Percentiles rank a stretch among this genome's conserved stretches.
phyloP scores from a whole-genome alignment of 2,329 filamentous ascomycete genomes.

The Diaporthe ampelina region DNA sequence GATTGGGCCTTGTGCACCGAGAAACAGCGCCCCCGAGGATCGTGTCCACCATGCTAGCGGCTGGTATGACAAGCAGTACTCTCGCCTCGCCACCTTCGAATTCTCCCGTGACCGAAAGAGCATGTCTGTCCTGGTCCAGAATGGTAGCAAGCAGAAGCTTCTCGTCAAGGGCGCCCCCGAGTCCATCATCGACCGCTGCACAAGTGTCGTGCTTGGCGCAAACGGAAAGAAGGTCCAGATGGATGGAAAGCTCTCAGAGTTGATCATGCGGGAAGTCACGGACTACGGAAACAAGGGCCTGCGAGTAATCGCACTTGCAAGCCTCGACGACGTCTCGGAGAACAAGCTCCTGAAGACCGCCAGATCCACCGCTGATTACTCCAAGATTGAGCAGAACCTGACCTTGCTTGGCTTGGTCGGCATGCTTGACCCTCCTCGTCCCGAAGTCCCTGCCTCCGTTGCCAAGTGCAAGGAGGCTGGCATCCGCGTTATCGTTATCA shows the following conservation, averaged over 20 bases:
- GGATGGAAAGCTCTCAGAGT: conserved; percentile 74
- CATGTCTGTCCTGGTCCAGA: conserved; percentile 94
- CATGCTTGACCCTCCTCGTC: conserved; percentile 96
- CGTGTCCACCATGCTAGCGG: conserved; percentile 86
- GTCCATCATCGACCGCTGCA: conserved; percentile 92
- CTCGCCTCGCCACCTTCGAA: conserved; percentile 89
- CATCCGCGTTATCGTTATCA: conserved; percentile 97
- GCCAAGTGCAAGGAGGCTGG: conserved; percentile 91
- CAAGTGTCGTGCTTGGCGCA: conserved; percentile 81
- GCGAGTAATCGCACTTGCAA: conserved; percentile 93
- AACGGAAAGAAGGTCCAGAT: conserved; percentile 84
- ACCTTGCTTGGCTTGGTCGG: conserved; percentile 93
- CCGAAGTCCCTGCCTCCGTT: conserved; percentile 90
- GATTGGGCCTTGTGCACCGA: conserved; percentile 83
- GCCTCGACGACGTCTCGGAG: conserved; percentile 79
- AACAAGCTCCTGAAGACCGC: conserved; percentile 80
- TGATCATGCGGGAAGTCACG: conserved; percentile 84
- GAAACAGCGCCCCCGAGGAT: conserved; percentile 67
- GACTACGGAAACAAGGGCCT: conserved; percentile 94
- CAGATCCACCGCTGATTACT: conserved; percentile 87
- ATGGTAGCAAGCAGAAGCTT: conserved; percentile 79
- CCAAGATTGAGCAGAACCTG: conserved; percentile 91
- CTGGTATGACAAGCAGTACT: conserved; percentile 83
- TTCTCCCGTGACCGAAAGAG: conserved; percentile 99
- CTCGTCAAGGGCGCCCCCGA: conserved; percentile 98